phyloP scores from a whole-genome alignment of 2,329 filamentous ascomycete genomes.

The Trematosphaeria pertusa region DNA sequence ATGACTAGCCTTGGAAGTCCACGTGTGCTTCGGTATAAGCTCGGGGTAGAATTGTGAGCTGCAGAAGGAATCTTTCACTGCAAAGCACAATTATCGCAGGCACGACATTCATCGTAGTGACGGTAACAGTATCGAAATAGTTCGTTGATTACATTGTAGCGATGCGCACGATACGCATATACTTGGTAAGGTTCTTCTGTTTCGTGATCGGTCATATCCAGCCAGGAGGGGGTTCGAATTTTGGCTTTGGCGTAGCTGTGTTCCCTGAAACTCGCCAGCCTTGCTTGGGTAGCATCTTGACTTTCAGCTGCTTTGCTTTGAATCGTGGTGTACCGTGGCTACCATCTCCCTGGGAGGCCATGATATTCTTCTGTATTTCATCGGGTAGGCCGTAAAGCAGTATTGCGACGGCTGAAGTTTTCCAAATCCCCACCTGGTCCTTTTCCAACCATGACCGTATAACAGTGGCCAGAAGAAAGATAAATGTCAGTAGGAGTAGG shows the following conservation, averaged over 20 bases:
- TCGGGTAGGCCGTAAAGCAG: conserved; percentile 16
- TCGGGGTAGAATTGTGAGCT: too few species aligned
- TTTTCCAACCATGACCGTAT: conserved; percentile 16
- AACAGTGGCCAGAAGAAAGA: conserved; percentile 27
- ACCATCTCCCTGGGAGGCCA: not conserved
- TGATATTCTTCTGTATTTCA: conserved; percentile 11
- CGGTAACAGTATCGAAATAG: too few species aligned
- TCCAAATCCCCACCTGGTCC: conserved; percentile 27
- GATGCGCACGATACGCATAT: too few species aligned
- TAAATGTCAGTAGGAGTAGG: conserved; percentile 18
- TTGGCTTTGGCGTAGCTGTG: conserved; percentile 4
- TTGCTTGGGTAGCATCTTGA: conserved; percentile 14
- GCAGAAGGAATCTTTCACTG: too few species aligned
- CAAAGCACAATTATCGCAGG: too few species aligned
- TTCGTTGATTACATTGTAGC: too few species aligned
- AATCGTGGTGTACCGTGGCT: conserved; percentile 8
- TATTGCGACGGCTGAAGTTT: conserved; percentile 18
- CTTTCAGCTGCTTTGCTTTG: conserved; percentile 12
- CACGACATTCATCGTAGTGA: too few species aligned
- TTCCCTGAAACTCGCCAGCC: conserved; percentile 13
- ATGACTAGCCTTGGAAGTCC: too few species aligned
- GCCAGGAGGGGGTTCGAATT: conserved; percentile 10
- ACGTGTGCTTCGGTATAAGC: too few species aligned
- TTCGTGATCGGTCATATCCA: conserved; percentile 18
- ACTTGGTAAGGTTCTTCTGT: too few species aligned